Conservation (phyloP, 176 grass and related monocot species). For the Zea luxurians region DNA sequence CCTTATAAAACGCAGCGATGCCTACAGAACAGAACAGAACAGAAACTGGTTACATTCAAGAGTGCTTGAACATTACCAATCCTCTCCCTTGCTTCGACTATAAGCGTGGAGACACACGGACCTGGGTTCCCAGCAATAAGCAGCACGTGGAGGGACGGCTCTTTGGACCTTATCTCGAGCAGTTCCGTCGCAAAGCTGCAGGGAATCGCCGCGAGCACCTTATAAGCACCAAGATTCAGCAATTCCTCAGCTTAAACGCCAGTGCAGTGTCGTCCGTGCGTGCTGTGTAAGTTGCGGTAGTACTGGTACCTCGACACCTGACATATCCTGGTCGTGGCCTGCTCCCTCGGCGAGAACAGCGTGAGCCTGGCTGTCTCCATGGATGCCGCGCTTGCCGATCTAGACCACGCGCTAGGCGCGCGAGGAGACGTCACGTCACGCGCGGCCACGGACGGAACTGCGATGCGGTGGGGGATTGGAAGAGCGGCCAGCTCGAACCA, state of each 20-base stretch:
- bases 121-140: slow-evolving; percentile 89
- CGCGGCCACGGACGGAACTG: neutral
- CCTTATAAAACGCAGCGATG: slow-evolving; percentile 70
- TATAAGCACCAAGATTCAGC: neutral
- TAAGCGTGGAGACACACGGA: neutral
- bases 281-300: neutral
- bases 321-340: slow-evolving; percentile 28
- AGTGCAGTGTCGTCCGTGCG: neutral
- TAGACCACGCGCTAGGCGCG: slow-evolving; percentile 28
- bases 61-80: neutral
- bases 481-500: neutral
- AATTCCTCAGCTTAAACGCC: neutral
- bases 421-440: neutral
- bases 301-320: slow-evolving; percentile 47
- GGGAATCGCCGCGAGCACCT: neutral
- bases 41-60: neutral
- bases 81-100: neutral
- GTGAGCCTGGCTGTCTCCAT: slow-evolving; percentile 46
- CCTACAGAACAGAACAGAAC: slow-evolving; percentile 31
- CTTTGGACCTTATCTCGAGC: slow-evolving; percentile 71
- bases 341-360: slow-evolving; percentile 22
- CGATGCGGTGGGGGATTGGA: too few species aligned
- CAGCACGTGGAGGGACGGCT: slow-evolving; percentile 58
- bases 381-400: neutral
- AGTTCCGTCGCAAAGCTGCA: slow-evolving; percentile 67